Evolutionary conservation across 2,329 filamentous ascomycete genomes (phyloP).

Genomic region (Purpureocillium takamizusanense): DNA sequence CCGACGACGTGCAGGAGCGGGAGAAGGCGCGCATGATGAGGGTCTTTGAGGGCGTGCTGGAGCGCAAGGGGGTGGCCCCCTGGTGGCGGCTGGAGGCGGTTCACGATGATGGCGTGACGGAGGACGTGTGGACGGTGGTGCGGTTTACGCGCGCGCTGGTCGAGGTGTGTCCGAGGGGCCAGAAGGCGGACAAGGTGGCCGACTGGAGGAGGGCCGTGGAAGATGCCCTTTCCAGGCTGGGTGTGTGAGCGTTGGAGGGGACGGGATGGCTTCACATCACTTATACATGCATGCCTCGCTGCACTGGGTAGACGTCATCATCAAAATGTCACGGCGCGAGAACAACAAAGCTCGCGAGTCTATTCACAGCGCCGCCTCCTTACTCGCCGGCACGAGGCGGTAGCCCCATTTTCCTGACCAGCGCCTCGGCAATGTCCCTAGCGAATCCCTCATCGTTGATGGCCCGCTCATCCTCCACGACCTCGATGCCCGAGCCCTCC

Average conservation of each 20-base stretch:
- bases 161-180: constrained; percentile 16
- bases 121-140: constrained; percentile 17
- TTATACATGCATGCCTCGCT: no score
- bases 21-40: constrained; percentile 14
- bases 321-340: no score
- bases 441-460: constrained; percentile 49
- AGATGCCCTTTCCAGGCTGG: constrained; percentile 7
- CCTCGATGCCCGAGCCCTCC: constrained; percentile 33
- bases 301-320: no score
- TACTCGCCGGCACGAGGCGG: no score
- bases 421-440: constrained; percentile 31
- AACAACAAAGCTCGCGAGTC: no score
- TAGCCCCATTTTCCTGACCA: constrained; percentile 21
- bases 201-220: constrained; percentile 11
- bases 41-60: constrained; percentile 15
- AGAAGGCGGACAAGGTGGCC: constrained; percentile 11
- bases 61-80: constrained; percentile 6
- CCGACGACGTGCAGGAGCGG: constrained; percentile 8
- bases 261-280: no score
- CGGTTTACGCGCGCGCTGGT: constrained; percentile 18
- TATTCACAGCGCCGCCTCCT: no score
- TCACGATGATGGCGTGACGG: constrained; percentile 9
- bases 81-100: constrained; percentile 11
- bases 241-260: constrained; percentile 1
- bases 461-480: constrained; percentile 38